Evolutionary conservation across 768 basidiomycete genomes (phyloP).

Genomic region (Tulasnella sp.): DNA sequence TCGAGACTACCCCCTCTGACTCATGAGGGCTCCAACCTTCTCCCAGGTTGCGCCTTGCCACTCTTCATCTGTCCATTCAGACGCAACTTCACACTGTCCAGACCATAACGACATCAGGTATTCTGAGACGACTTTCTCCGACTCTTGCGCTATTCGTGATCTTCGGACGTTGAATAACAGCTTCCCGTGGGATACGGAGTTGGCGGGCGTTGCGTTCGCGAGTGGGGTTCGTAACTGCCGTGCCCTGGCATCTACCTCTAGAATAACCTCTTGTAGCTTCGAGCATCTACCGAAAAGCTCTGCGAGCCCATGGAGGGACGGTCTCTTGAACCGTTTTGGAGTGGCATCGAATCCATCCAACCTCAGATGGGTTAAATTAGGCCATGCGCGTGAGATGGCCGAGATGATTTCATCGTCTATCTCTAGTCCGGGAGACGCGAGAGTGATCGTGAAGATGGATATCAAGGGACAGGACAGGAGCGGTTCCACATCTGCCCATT

Average conservation of each 20-base stretch:
- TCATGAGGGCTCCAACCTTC: not conserved
- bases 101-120: not conserved
- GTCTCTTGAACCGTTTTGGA: too few species aligned
- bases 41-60: not conserved
- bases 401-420: too few species aligned
- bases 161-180: not conserved
- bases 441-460: not conserved
- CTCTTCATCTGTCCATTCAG: not conserved
- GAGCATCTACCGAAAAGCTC: too few species aligned
- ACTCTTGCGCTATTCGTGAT: not conserved
- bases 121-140: not conserved
- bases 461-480: not conserved
- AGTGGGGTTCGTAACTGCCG: not conserved
- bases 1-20: not conserved
- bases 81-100: not conserved
- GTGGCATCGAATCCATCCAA: too few species aligned
- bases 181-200: not conserved
- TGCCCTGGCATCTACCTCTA: too few species aligned
- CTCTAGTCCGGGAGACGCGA: not conserved
- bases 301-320: too few species aligned
- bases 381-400: too few species aligned
- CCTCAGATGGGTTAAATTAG: too few species aligned
- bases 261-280: too few species aligned
- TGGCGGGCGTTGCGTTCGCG: not conserved
- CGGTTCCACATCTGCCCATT: not conserved